Base-by-base conservation (phyloP, 148 eudicot species). In the Chenopodium quinoa region DNA sequence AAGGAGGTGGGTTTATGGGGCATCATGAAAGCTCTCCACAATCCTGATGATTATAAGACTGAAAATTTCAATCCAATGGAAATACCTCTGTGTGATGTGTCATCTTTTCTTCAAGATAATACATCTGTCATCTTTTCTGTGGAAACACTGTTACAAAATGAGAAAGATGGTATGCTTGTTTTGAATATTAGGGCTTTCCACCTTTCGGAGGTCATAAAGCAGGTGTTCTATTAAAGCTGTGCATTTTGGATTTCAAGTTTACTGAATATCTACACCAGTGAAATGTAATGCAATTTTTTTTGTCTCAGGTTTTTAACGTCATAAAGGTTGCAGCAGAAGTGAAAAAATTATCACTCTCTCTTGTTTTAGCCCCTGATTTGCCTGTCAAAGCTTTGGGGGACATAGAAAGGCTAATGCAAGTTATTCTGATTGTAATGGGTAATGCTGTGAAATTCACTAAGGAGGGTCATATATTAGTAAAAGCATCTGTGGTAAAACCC, bases 361-460 rank as follows among this genome's bases (percentile, higher is more conserved):
- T 94, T 62, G 77, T 73, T 69, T 62, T 90, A 82, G 81, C 90
- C 75, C 86, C 89, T 8, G 89, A 91, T 80, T 77, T 92, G 78
- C 94, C 96, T 44, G 88, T 22, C 67, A 75, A 75, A 83, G 97
- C 89, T 79, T 66, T 86, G 75, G 97, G 97, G 58, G 97, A 92
- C 84, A 91, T 86, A 81, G 88, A 89, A 81, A 84, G 93, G 80
- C 88, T 94, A 2, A 84, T 88, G 89, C 98, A 88, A 78, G 81
- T 88, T n/a, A 81, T 92, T 81, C 78, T 90, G 72, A 90, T 84
- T 82, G 79, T 94, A 48, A 83, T 85, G 62, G 92, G 92, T 37
- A 91, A 94, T 83, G 93, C 98, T 77, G 91, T 94, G 32, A 92
- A 91, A 84, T 94, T 89, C 79, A 88, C 94, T 34, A 88, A 86